Evolutionary conservation across 768 basidiomycete genomes (phyloP), one percentile per base, ranked within the genome.

Genomic region (Phlegmacium glaucopus): DNA sequence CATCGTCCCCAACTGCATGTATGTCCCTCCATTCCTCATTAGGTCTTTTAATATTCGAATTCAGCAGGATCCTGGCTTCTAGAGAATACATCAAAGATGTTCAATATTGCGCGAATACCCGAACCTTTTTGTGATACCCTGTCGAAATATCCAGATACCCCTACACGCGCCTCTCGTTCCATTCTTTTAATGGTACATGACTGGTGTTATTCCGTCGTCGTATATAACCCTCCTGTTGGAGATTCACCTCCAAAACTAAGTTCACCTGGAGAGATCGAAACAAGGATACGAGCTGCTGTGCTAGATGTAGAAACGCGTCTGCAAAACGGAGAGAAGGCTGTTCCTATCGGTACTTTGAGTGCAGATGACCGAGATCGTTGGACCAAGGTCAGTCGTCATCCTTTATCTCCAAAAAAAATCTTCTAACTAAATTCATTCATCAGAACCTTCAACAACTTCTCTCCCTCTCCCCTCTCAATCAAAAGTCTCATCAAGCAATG

Each of bases 281-380:
- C 61, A 8, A 68, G 67, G n/a, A 58, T 80, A n/a, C 65, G 70
- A 13, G 70, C 68, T 5, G 67, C 74, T 12, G 71, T 78, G 4
- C 49, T 66, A 18, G 93, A 96, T 59, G 91, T 82, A 0, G 67
- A 74, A 17, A 51, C 52, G 18, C 74, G 83, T 29, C 64, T 73
- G 6, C 63, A 66, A 4, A 63, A 56, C 0, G 84, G 84, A 3
- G 85, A 90, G 49, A 63, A 55, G 10, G 75, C 87, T 0, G 63
- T 80, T 3, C 75, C 78, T 22, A 71, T 96, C 4, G 85, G 89
- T 7, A 72, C 83, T 0, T 70, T 96, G 38, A 90, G 83, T 17
- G 83, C 87, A 3, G 91, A 94, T 59, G 76, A 85, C 18, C 75
- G 94, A 51, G 90, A 95, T 63, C 69, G 62, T 9, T 96, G 94